Evolutionary conservation across 495 filamentous ascomycete species (phyloP).

Genomic region (Talaromyces liani): DNA sequence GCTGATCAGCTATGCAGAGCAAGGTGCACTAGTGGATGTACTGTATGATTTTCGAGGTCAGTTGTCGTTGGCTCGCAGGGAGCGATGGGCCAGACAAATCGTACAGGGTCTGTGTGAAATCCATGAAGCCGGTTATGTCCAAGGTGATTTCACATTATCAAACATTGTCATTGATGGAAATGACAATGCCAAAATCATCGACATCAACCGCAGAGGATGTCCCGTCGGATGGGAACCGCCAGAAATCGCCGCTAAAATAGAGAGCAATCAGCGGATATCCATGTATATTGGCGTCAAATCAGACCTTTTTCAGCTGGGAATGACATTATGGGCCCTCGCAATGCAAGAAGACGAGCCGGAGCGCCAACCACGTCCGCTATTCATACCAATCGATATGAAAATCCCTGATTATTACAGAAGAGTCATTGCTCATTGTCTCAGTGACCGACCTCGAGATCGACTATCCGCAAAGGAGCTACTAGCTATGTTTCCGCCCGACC

Average conservation of each 20-base stretch:
- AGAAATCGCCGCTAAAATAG: slow-evolving; percentile 79
- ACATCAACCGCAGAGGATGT: slow-evolving; percentile 94
- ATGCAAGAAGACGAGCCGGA: slow-evolving; percentile 88
- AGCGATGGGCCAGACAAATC: slow-evolving; percentile 90
- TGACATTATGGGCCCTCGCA: slow-evolving; percentile 93
- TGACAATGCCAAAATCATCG: slow-evolving; percentile 91
- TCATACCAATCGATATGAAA: slow-evolving; percentile 30
- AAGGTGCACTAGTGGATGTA: slow-evolving; percentile 85
- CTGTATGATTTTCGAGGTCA: slow-evolving; percentile 64
- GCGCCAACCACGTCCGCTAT: slow-evolving; percentile 63
- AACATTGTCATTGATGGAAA: slow-evolving; percentile 89
- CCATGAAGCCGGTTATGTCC: slow-evolving; percentile 93
- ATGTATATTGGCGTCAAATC: slow-evolving; percentile 99
- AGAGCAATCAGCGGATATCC: slow-evolving; percentile 84
- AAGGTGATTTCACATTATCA: slow-evolving; percentile 93
- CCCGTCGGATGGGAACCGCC: slow-evolving; percentile 98
- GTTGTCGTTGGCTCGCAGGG: slow-evolving; percentile 67
- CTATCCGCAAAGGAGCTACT: slow-evolving; percentile 52
- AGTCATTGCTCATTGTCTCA: slow-evolving; percentile 52
- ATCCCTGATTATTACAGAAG: slow-evolving; percentile 54
- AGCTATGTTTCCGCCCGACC: slow-evolving; percentile 34
- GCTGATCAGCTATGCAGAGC: slow-evolving; percentile 80
- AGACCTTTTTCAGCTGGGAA: slow-evolving; percentile 89
- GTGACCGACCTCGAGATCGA: slow-evolving; percentile 45
- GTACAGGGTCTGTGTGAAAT: slow-evolving; percentile 86